Evolutionary conservation across 441 rosid species (phyloP), one percentile per base, ranked within the genome.

Genomic region (Bocquillonia castaneifolia): DNA sequence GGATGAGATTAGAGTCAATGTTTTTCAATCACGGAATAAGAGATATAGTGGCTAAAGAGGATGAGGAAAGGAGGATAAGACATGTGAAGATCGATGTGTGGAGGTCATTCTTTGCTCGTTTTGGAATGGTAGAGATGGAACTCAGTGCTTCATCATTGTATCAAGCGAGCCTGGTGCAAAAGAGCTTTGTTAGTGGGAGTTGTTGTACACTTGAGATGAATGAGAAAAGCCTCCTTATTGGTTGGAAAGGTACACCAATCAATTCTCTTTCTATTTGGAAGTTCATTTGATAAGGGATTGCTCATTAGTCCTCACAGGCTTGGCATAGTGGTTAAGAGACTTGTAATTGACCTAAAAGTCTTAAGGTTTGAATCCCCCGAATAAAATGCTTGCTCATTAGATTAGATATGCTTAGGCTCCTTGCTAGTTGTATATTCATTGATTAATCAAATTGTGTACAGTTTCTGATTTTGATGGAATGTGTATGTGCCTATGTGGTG

Each of bases 201-300:
- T 72, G 59, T 20, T 82, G 84, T 73, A 53, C 76, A 5, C 59
- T 72, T 32, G 62, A 54, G 0, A 68, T 44, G 64, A 73, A 80
- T 18, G 76, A 76, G 10, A 79, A 75, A 40, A 68, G 80, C 70
- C 71, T 78, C 13, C 20, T 65, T 10, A 59, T 32, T 18, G 76
- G 82, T n/a, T 81, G 82, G 85, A 84, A 78, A 63, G 81, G 69
- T 28, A 78, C 75, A 1, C 80, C 84, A n/a, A 36, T 74, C 23
- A 37, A 59, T 22, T 81, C 82, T 25, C 75, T 84, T 37, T 84
- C 84, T 0, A 75, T 70, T 18, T 80, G 84, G 84, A 80, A 66
- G 56, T 78, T 78, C n/a, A n/a, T n/a, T n/a, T n/a, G n/a, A n/a
- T n/a, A n/a, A n/a, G n/a, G n/a, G n/a, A n/a, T n/a, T n/a, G n/a